Percentiles rank a stretch among this genome's conserved stretches.
These are phyloP conservation scores for Diutina neorugosa DNA, from an alignment of 1,139 yeast species.

Conservation along the genomic window DNA sequence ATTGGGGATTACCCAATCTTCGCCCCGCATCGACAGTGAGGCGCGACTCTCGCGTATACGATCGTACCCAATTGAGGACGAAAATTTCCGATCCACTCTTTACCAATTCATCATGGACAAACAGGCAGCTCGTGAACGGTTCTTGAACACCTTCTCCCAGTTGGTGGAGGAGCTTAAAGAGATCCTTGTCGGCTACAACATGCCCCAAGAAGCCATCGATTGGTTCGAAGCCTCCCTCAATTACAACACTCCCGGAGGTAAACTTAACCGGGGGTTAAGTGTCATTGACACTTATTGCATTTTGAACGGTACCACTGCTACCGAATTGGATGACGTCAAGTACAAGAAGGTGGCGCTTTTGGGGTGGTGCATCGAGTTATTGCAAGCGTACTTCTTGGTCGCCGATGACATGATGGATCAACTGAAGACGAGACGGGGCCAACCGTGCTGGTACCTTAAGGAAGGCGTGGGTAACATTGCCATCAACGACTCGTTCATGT, in stretches of 20 bases:
- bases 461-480: constrained; percentile 85
- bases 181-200: constrained; percentile 55
- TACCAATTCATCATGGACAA: constrained; percentile 15
- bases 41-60: background rate
- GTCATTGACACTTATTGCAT: constrained; percentile 88
- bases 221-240: constrained; percentile 72
- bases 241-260: constrained; percentile 94
- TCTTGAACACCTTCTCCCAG: constrained; percentile 63
- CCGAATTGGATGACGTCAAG: constrained; percentile 53
- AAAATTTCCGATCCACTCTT: background rate
- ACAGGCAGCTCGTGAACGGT: constrained; percentile 41
- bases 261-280: constrained; percentile 89
- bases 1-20: background rate
- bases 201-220: constrained; percentile 75
- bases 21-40: background rate
- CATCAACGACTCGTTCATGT: constrained; percentile 93
- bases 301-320: constrained; percentile 48
- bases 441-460: constrained; percentile 91
- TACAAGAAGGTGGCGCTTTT: constrained; percentile 78
- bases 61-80: background rate
- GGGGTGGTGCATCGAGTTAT: constrained; percentile 93
- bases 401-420: constrained; percentile 99
- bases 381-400: constrained; percentile 94
- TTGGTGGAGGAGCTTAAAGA: constrained; percentile 66
- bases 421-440: constrained; percentile 95